A percentile compares a stretch with the other conserved stretches of the same genome.
phyloP scores from a whole-genome alignment of 2,329 filamentous ascomycete genomes.

The Penicillium corylophilum region DNA sequence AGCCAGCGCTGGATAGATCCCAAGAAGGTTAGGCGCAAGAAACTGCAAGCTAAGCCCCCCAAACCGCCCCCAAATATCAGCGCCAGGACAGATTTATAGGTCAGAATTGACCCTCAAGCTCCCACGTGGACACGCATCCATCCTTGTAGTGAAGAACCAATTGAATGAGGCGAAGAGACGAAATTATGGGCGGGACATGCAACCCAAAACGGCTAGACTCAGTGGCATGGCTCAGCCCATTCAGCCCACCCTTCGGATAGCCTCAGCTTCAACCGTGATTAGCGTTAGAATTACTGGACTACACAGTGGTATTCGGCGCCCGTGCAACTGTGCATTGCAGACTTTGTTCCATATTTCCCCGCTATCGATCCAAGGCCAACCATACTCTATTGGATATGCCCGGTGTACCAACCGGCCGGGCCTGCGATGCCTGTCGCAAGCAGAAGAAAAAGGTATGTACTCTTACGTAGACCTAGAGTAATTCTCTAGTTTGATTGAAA shows the following conservation, averaged over 20 bases:
- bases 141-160: conserved; percentile 1
- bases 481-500: neutral
- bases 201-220: conserved; percentile 16
- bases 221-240: neutral
- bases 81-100: neutral
- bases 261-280: neutral
- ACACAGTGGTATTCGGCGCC: neutral
- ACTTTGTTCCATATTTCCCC: neutral
- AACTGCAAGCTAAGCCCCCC: neutral
- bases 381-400: conserved; percentile 42
- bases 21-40: neutral
- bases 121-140: neutral
- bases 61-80: no score
- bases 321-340: neutral
- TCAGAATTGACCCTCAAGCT: neutral
- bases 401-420: conserved; percentile 52
- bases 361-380: neutral
- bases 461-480: neutral
- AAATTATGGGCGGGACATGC: conserved; percentile 11
- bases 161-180: neutral
- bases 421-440: conserved; percentile 53
- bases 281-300: neutral
- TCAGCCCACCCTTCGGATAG: conserved; percentile 7
- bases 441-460: conserved; percentile 54
- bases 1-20: conserved; percentile 8